Conservation (phyloP, 352 stramenopile species). For the Globisporangium emineosum region DNA sequence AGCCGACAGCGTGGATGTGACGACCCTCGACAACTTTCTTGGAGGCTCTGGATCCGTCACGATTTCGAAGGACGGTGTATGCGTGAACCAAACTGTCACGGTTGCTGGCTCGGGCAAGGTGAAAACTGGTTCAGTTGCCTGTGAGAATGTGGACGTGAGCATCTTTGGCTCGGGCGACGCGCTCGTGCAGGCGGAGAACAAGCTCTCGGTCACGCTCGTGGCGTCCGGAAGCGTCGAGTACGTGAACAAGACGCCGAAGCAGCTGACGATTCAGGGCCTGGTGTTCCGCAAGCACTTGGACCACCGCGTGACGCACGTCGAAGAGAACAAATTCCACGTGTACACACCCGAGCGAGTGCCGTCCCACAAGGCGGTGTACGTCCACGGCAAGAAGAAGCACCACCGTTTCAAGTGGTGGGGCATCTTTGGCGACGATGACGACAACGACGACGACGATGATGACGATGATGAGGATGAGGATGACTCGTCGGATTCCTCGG, state of each 20-base stretch:
- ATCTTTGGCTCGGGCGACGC: slow-evolving; percentile 13
- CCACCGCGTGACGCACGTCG: neutral
- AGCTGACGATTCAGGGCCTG: neutral
- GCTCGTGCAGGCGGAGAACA: slow-evolving; percentile 5
- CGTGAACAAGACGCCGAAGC: slow-evolving; percentile 3
- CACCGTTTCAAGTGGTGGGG: slow-evolving; percentile 1
- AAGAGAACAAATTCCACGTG: slow-evolving; percentile 8
- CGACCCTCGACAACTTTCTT: slow-evolving; percentile 1
- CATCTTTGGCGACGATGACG: slow-evolving; percentile 2
- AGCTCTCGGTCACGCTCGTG: slow-evolving; percentile 4
- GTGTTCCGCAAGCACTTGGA: neutral
- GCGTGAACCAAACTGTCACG: neutral
- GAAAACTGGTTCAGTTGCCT: slow-evolving; percentile 1
- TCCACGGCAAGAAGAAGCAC: neutral
- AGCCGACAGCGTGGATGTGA: neutral
- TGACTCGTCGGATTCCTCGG: neutral
- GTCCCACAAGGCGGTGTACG: neutral
- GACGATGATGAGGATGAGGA: no score
- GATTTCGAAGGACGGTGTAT: neutral
- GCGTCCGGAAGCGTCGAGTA: slow-evolving; percentile 8
- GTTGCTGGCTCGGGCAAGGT: slow-evolving; percentile 7
- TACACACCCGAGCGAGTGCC: neutral
- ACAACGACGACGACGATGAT: neutral
- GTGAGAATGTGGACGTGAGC: slow-evolving; percentile 7
- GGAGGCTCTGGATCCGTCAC: neutral